These are phyloP conservation scores for Scleromitrula shiraiana DNA, from an alignment of 2,329 filamentous ascomycete genomes.

Conservation along the genomic window DNA sequence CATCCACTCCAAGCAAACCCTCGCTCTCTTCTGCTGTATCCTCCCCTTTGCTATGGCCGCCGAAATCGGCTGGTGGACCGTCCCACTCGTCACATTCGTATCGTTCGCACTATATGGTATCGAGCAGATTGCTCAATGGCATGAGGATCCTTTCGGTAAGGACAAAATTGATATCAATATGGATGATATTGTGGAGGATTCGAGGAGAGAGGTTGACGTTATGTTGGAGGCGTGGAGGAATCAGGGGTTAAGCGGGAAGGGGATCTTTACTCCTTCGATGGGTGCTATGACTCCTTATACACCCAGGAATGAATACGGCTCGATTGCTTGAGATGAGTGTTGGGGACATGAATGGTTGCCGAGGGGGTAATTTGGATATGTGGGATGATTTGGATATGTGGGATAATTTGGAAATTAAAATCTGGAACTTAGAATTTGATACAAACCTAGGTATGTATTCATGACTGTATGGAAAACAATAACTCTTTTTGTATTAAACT, in stretches of 20 bases:
- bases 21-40: constrained; percentile 51
- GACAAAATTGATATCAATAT: constrained; percentile 61
- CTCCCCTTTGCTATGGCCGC: constrained; percentile 56
- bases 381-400: background rate
- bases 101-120: constrained; percentile 50
- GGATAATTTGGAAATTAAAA: too few relatives aligned
- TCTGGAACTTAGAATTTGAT: too few relatives aligned
- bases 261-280: constrained; percentile 4
- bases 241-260: constrained; percentile 16
- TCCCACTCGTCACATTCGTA: constrained; percentile 50
- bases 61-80: constrained; percentile 54
- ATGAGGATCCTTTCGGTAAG: constrained; percentile 60
- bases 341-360: background rate
- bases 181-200: constrained; percentile 56
- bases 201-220: constrained; percentile 48
- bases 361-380: background rate
- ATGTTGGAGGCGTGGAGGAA: constrained; percentile 48
- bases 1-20: constrained; percentile 57
- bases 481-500: too few relatives aligned
- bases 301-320: constrained; percentile 3
- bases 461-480: too few relatives aligned
- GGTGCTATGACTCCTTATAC: background rate
- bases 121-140: constrained; percentile 41
- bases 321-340: background rate
- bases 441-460: too few relatives aligned